Evolutionary conservation across 305 asterid species (phyloP).

Genomic region (Fraxinus angustifolia): DNA sequence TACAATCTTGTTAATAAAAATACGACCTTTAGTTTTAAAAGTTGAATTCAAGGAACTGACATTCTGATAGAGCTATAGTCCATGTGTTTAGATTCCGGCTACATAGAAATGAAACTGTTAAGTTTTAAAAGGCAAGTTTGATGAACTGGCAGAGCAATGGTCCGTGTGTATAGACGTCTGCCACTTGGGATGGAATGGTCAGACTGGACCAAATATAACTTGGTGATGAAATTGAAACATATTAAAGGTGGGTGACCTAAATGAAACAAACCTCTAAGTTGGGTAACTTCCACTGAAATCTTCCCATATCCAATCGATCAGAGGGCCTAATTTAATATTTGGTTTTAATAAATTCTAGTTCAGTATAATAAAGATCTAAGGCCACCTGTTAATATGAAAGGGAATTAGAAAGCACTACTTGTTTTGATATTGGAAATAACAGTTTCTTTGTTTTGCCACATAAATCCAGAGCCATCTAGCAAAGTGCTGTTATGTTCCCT

Average conservation of each 20-base stretch:
- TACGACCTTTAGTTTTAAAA: not conserved
- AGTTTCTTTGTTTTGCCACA: not conserved
- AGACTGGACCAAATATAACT: not conserved
- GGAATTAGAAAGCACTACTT: not conserved
- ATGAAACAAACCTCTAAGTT: not conserved
- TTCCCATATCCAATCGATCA: not conserved
- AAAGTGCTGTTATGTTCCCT: not conserved
- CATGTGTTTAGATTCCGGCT: not conserved
- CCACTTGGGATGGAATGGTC: not conserved
- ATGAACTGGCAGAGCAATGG: not conserved
- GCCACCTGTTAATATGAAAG: not conserved
- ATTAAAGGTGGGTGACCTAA: not conserved
- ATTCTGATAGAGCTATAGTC: not conserved
- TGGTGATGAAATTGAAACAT: not conserved
- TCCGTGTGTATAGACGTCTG: not conserved
- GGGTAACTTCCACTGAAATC: not conserved
- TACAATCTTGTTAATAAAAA: not conserved
- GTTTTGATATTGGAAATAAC: not conserved
- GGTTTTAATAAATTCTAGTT: not conserved
- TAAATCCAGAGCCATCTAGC: not conserved
- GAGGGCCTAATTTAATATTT: not conserved
- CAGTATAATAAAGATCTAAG: not conserved
- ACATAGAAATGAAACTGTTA: not conserved
- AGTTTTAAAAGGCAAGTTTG: not conserved
- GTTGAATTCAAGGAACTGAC: not conserved